Conservation (phyloP, 2,329 filamentous ascomycete species). For the Epichloe sp. region DNA sequence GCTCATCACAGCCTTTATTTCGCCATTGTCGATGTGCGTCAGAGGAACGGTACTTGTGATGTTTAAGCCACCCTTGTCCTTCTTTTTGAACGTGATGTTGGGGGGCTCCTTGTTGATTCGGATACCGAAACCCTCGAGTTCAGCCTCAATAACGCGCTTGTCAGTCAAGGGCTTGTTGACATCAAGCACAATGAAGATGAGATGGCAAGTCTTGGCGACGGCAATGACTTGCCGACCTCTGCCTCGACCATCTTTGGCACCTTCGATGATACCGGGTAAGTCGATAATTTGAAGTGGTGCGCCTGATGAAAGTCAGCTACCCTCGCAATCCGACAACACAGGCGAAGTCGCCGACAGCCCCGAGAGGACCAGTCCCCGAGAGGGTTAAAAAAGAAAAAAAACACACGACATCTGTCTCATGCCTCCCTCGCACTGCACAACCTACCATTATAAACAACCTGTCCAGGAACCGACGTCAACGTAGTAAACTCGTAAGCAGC, state of each 20-base stretch:
- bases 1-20: slow-evolving; percentile 95
- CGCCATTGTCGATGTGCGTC: slow-evolving; percentile 84
- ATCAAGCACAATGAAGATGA: slow-evolving; percentile 97
- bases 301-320: slow-evolving; percentile 26
- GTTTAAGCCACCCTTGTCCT: slow-evolving; percentile 93
- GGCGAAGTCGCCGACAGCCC: background rate
- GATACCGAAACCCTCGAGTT: slow-evolving; percentile 95
- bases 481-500: slow-evolving; percentile 99
- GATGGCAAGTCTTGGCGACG: slow-evolving; percentile 94
- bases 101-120: slow-evolving; percentile 94
- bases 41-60: slow-evolving; percentile 92
- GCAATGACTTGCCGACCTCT: slow-evolving; percentile 97
- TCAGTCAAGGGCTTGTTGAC: slow-evolving; percentile 97
- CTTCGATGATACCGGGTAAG: slow-evolving; percentile 96
- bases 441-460: slow-evolving; percentile 80
- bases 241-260: slow-evolving; percentile 95
- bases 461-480: slow-evolving; percentile 89
- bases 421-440: slow-evolving; percentile 1
- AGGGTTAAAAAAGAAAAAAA: background rate
- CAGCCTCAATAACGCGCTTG: slow-evolving; percentile 87
- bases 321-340: background rate
- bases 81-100: slow-evolving; percentile 99
- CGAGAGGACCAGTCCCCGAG: no score
- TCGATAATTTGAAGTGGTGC: slow-evolving; percentile 98
- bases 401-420: background rate